Evolutionary conservation across 495 filamentous ascomycete species (phyloP).

Genomic region (Cercophora sp.): DNA sequence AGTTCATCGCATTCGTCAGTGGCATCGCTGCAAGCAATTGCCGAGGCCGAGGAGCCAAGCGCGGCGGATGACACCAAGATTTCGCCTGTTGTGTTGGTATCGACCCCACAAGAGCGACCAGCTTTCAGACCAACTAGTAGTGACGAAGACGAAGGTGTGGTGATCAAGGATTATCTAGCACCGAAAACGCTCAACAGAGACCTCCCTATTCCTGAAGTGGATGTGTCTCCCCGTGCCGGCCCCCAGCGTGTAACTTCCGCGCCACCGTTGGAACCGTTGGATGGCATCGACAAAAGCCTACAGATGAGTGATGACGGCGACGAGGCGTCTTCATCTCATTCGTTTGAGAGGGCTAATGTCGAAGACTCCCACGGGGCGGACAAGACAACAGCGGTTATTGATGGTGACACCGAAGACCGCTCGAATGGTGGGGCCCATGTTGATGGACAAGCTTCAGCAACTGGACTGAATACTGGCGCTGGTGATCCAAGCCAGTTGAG

Average conservation of each 20-base stretch:
- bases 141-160: constrained; percentile 33
- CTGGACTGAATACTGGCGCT: not conserved
- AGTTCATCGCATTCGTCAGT: constrained; percentile 19
- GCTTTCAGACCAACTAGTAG: constrained; percentile 9
- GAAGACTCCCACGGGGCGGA: too few relatives aligned
- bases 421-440: not conserved
- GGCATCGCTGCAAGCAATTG: constrained; percentile 28
- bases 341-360: too few relatives aligned
- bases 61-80: constrained; percentile 5
- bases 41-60: constrained; percentile 19
- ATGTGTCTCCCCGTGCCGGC: too few relatives aligned
- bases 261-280: too few relatives aligned
- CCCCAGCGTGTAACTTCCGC: too few relatives aligned
- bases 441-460: not conserved
- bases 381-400: too few relatives aligned
- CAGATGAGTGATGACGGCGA: too few relatives aligned
- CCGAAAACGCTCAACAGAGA: constrained; percentile 7
- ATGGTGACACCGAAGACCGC: constrained; percentile 12
- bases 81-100: constrained; percentile 15
- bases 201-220: too few relatives aligned
- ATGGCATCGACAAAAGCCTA: too few relatives aligned
- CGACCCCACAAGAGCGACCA: constrained; percentile 18
- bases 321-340: too few relatives aligned
- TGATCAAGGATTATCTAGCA: constrained; percentile 15
- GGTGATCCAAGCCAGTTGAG: constrained; percentile 5